These are phyloP conservation scores for Chrysoporthe deuterocubensis DNA, from an alignment of 2,329 filamentous ascomycete species.

Conservation along the genomic window DNA sequence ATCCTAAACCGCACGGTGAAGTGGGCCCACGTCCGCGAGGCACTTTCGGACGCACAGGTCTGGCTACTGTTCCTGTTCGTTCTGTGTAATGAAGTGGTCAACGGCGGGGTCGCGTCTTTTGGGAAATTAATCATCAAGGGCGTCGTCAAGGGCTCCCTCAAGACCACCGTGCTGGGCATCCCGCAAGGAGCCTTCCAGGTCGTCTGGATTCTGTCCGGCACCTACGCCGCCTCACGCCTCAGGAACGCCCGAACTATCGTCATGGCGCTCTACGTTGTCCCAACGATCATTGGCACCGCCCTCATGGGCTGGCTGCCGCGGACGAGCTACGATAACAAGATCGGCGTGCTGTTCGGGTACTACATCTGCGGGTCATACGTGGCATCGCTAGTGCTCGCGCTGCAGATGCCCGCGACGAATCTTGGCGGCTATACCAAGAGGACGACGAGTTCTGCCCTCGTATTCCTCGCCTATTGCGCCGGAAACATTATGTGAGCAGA, in stretches of 20 bases:
- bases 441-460: constrained; percentile 49
- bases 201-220: constrained; percentile 56
- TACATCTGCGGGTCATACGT: constrained; percentile 56
- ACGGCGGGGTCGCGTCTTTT: constrained; percentile 46
- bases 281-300: constrained; percentile 52
- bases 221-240: constrained; percentile 55
- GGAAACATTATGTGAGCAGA: constrained; percentile 46
- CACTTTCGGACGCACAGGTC: constrained; percentile 48
- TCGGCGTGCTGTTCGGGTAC: constrained; percentile 55
- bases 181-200: constrained; percentile 58
- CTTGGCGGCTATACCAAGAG: constrained; percentile 54
- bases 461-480: constrained; percentile 49
- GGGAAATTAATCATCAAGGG: constrained; percentile 60
- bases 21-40: constrained; percentile 52
- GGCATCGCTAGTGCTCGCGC: constrained; percentile 54
- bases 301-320: constrained; percentile 55
- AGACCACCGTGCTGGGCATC: constrained; percentile 57
- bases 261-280: constrained; percentile 56
- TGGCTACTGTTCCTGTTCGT: constrained; percentile 50
- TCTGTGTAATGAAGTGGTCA: constrained; percentile 58
- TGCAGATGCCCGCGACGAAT: constrained; percentile 56
- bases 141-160: constrained; percentile 46
- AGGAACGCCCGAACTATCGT: constrained; percentile 54
- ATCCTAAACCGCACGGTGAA: constrained; percentile 54
- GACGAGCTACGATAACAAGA: constrained; percentile 39